Percentiles rank a stretch among this genome's conserved stretches.
These are phyloP conservation scores for Fagus crenata DNA, from an alignment of 306 rosid species.

Conservation along the genomic window DNA sequence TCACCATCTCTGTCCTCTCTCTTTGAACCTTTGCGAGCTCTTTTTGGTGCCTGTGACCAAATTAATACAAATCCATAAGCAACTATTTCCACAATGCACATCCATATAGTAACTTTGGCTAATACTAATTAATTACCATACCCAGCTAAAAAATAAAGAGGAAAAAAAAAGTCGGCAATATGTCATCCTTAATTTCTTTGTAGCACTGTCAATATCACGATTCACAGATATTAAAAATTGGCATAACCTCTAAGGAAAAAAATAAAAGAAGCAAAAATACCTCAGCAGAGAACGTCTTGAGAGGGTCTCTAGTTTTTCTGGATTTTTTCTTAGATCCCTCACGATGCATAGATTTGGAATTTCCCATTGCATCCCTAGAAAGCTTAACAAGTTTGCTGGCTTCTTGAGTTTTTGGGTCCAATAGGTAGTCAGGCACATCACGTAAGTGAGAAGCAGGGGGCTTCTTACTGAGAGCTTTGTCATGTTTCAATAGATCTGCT, in stretches of 20 bases:
- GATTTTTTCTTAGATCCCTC: slow-evolving; percentile 46
- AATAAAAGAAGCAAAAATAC: slow-evolving; percentile 28
- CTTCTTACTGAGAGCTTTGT: slow-evolving; percentile 86
- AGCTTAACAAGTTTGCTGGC: slow-evolving; percentile 75
- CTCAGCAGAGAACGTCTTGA: slow-evolving; percentile 53
- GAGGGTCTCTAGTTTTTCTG: slow-evolving; percentile 58
- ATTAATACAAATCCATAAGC: background rate
- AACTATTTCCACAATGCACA: background rate
- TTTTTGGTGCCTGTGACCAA: slow-evolving; percentile 49
- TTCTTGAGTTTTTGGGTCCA: slow-evolving; percentile 75
- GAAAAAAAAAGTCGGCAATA: background rate
- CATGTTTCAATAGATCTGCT: slow-evolving; percentile 89
- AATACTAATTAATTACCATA: background rate
- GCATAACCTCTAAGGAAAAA: slow-evolving; percentile 2
- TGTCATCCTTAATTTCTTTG: background rate
- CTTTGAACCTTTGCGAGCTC: slow-evolving; percentile 38
- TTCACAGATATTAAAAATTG: background rate
- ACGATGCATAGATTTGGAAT: slow-evolving; percentile 35
- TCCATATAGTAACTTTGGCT: background rate
- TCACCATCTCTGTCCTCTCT: slow-evolving; percentile 37
- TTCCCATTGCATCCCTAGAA: slow-evolving; percentile 71
- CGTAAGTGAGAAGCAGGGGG: slow-evolving; percentile 82
- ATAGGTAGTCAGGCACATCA: slow-evolving; percentile 76
- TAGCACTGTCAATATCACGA: background rate
- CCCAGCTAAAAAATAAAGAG: background rate